phyloP scores from a whole-genome alignment of 768 basidiomycete genomes.

The Tephrocybe sp. region DNA sequence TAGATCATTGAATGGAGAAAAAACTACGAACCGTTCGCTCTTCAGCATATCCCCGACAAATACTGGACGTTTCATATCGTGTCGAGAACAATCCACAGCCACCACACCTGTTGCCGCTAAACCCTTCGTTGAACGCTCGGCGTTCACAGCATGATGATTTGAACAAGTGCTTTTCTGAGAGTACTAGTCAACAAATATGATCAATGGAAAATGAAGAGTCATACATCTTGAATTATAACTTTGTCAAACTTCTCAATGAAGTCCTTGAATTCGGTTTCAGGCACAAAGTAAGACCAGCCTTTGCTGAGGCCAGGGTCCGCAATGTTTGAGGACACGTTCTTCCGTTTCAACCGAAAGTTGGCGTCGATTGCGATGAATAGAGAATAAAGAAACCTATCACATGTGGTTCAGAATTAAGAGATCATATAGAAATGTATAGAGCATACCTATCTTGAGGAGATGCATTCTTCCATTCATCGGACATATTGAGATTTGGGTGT shows the following conservation, averaged over 20 bases:
- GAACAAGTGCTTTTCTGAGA: slow-evolving; percentile 18
- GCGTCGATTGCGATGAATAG: slow-evolving; percentile 15
- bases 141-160: slow-evolving; percentile 22
- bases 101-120: slow-evolving; percentile 2
- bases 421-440: background rate
- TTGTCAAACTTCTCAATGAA: slow-evolving; percentile 13
- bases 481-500: slow-evolving; percentile 28
- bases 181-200: background rate
- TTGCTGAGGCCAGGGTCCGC: slow-evolving; percentile 11
- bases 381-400: slow-evolving; percentile 11
- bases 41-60: slow-evolving; percentile 6
- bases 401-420: background rate
- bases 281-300: slow-evolving; percentile 18
- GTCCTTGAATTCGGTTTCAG: slow-evolving; percentile 9
- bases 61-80: slow-evolving; percentile 7
- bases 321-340: slow-evolving; percentile 5
- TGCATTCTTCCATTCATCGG: slow-evolving; percentile 20
- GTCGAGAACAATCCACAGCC: slow-evolving; percentile 4
- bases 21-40: slow-evolving; percentile 20
- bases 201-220: background rate
- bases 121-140: background rate
- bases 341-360: slow-evolving; percentile 14
- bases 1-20: slow-evolving; percentile 23
- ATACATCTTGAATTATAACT: slow-evolving; percentile 7
- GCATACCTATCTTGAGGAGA: slow-evolving; percentile 16